A percentile compares a stretch with the other conserved stretches of the same genome.
These are phyloP conservation scores for Erodium moschatum DNA, from an alignment of 441 rosid genomes.

Conservation along the genomic window DNA sequence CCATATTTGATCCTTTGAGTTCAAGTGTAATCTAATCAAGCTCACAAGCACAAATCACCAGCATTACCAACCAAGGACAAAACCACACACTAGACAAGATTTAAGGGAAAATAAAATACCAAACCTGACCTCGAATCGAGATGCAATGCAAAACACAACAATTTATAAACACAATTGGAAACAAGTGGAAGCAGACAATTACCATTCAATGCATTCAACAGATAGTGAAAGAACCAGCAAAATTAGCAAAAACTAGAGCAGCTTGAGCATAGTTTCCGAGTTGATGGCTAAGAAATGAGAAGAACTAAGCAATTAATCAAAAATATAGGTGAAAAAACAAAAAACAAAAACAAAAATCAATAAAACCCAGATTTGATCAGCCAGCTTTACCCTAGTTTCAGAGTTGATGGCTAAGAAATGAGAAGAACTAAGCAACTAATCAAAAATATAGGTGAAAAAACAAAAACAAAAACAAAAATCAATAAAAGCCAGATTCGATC, in stretches of 20 bases:
- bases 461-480: not conserved
- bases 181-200: no score
- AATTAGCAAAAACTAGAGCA: no score
- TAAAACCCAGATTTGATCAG: constrained; percentile 6
- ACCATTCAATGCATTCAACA: no score
- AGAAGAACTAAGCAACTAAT: not conserved
- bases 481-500: constrained; percentile 2
- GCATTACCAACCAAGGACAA: no score
- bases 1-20: not conserved
- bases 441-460: not conserved
- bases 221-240: no score
- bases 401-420: constrained; percentile 1
- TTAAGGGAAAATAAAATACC: no score
- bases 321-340: not conserved
- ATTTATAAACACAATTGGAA: no score
- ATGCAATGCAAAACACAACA: no score
- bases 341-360: not conserved
- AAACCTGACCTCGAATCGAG: no score
- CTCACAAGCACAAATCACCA: no score
- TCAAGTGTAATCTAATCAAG: not conserved
- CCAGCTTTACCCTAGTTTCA: not conserved
- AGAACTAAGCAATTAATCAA: not conserved
- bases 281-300: not conserved
- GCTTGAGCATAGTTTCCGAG: not conserved
- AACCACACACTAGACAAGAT: no score